Evolutionary conservation across 352 stramenopile species (phyloP).

Genomic region (Thalassiosira exigua): DNA sequence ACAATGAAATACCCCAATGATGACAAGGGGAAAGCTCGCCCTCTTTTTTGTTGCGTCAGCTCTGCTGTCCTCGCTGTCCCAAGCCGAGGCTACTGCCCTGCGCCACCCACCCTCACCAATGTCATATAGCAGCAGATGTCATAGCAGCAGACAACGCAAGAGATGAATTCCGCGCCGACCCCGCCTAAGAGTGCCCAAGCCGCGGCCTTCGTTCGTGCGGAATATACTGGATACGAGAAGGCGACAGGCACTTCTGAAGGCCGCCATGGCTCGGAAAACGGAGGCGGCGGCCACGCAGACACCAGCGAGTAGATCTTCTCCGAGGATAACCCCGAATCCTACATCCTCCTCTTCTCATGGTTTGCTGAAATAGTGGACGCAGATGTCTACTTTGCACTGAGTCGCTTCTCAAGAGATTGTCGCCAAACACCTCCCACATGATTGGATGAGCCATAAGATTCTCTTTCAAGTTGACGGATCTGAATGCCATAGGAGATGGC

Average conservation of each 20-base stretch:
- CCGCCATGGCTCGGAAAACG: background rate
- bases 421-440: conserved; percentile 84
- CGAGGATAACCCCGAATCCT: background rate
- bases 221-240: background rate
- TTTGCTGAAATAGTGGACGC: conserved; percentile 74
- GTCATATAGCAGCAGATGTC: too few relatives aligned
- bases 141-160: too few relatives aligned
- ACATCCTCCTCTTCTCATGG: conserved; percentile 72
- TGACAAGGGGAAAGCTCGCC: too few relatives aligned
- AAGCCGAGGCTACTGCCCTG: too few relatives aligned
- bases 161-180: too few relatives aligned
- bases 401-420: conserved; percentile 52
- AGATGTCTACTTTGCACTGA: conserved; percentile 72
- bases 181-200: too few relatives aligned
- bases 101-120: too few relatives aligned
- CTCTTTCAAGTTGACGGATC: background rate
- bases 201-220: too few relatives aligned
- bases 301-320: background rate
- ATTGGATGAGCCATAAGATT: conserved; percentile 73
- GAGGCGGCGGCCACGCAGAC: background rate
- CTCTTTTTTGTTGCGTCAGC: too few relatives aligned
- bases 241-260: background rate
- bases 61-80: too few relatives aligned
- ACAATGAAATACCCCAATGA: too few relatives aligned
- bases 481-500: conserved; percentile 57